These are phyloP conservation scores for Xylariomycetidae sp. DNA, from an alignment of 2,329 filamentous ascomycete genomes.

Conservation along the genomic window DNA sequence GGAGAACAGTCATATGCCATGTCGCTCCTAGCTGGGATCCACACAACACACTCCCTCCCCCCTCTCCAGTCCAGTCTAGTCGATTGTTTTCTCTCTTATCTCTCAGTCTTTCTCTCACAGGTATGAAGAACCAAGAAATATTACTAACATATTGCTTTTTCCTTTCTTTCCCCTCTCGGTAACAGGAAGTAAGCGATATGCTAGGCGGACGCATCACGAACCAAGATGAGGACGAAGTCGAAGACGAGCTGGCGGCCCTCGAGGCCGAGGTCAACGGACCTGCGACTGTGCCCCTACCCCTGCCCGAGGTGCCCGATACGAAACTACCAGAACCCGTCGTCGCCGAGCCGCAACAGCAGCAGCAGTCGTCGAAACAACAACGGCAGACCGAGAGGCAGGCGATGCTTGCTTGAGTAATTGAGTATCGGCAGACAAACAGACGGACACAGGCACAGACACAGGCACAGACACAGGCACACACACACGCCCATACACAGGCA, in stretches of 20 bases:
- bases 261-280: slow-evolving; percentile 52
- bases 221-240: slow-evolving; percentile 95
- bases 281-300: slow-evolving; percentile 19
- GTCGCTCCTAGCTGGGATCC: too few relatives aligned
- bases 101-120: too few relatives aligned
- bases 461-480: too few relatives aligned
- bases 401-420: slow-evolving; percentile 38
- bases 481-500: too few relatives aligned
- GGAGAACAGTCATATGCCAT: too few relatives aligned
- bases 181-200: slow-evolving; percentile 86
- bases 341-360: slow-evolving; percentile 6
- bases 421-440: too few relatives aligned
- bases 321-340: slow-evolving; percentile 26
- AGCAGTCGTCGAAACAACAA: slow-evolving; percentile 6
- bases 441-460: too few relatives aligned
- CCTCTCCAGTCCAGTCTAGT: not conserved
- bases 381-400: slow-evolving; percentile 30
- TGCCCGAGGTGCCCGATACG: slow-evolving; percentile 27
- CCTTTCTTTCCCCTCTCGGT: not conserved
- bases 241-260: slow-evolving; percentile 85
- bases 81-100: slow-evolving; percentile 1
- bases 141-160: not conserved
- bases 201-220: slow-evolving; percentile 84
- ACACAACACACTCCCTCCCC: slow-evolving; percentile 14
- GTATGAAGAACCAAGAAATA: too few relatives aligned